Percentiles rank a stretch among this genome's conserved stretches.
phyloP scores from a whole-genome alignment of 2,329 filamentous ascomycete genomes.

The Myotisia sp. region DNA sequence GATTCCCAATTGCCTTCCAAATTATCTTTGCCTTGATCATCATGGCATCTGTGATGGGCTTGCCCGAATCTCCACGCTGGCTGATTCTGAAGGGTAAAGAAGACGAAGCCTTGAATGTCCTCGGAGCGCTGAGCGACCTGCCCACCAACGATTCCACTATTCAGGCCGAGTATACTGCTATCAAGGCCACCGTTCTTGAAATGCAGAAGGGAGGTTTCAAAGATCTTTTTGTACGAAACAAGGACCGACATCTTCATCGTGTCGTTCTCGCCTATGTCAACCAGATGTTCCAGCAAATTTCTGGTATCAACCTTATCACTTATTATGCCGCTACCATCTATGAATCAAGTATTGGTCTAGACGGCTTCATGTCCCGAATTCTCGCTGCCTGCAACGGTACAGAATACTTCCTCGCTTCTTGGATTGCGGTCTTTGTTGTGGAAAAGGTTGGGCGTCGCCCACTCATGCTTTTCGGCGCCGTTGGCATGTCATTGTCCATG shows the following conservation, averaged over 20 bases:
- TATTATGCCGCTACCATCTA: conserved; percentile 34
- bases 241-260: conserved; percentile 43
- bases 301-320: conserved; percentile 32
- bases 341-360: conserved; percentile 29
- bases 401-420: conserved; percentile 40
- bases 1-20: conserved; percentile 45
- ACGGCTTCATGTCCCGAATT: conserved; percentile 31
- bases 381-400: conserved; percentile 41
- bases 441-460: conserved; percentile 43
- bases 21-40: conserved; percentile 43
- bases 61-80: conserved; percentile 47
- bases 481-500: conserved; percentile 53
- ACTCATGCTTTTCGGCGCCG: conserved; percentile 57
- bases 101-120: conserved; percentile 36
- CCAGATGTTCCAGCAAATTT: conserved; percentile 42
- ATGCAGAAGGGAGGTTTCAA: conserved; percentile 39
- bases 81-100: conserved; percentile 43
- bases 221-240: conserved; percentile 46
- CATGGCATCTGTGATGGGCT: conserved; percentile 32
- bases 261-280: conserved; percentile 43
- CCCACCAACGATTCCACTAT: conserved; percentile 33
- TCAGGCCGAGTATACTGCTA: conserved; percentile 35
- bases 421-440: conserved; percentile 37
- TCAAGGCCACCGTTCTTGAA: conserved; percentile 41
- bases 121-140: conserved; percentile 35